Base-by-base conservation (phyloP, 768 basidiomycete genomes). In the Cystobasidium ongulense region DNA sequence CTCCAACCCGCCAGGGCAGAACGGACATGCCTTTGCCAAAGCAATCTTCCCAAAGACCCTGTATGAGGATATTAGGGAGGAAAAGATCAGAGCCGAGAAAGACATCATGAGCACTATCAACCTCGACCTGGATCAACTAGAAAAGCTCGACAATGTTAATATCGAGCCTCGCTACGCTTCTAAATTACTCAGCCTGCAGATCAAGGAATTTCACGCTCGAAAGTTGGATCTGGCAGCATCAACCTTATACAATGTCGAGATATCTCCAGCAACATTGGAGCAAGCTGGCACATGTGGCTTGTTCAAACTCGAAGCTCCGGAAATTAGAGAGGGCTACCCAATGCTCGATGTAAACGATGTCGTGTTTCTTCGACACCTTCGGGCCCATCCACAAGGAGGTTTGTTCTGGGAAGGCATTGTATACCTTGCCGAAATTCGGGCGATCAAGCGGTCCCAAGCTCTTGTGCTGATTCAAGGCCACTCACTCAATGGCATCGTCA, bases 301-400 rank as follows among this genome's bases (percentile, higher is more conserved):
- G 0, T 79, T 75, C 76, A 59, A 74, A 10, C 71, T 80, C 33
- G 54, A 65, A n/a, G 78, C 80, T 1, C 80, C 80, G 15, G 80
- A 79, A 0, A 80, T 82, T 33, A 75, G 82, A 25, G 82, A 82
- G 66, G 80, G 80, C 27, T 78, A 77, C 59, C 82, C 82, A 7
- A 75, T 77, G 1, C 77, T 82, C 33, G 75, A 76, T 27, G 71
- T 80, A 25, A 79, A 80, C n/a, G 82, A 82, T 71, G 66, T 77
- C 0, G 70, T 81, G n/a, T 41, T 76, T 31, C 38, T 82, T 1
- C 76, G 82, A 1, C 80, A 80, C 27, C 71, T 82, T 0, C 74
- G 76, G 11, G 74, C 74, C 0, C 67, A 64, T 15, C 29, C 59
- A 1, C 70, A 77, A 50, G 63, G 38, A 50, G 63, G 38, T 7